Percentiles rank a stretch among this genome's conserved stretches.
Evolutionary conservation across 805 yeast genomes (phyloP).

Genomic region (Clavispora phyllophila): DNA sequence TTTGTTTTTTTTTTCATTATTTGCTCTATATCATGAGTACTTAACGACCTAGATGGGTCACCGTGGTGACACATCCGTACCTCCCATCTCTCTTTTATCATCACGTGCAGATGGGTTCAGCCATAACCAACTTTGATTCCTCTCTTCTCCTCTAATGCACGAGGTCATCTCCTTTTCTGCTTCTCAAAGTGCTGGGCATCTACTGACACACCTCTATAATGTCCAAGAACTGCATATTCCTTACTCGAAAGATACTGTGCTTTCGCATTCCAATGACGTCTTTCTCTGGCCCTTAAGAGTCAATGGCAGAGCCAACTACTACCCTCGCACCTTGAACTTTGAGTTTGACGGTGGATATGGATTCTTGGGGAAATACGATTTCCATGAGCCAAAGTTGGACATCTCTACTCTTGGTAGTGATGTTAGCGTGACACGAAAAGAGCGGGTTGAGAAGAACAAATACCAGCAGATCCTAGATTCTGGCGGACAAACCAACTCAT

Average conservation of each 20-base stretch:
- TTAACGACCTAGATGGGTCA: no score
- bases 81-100: background rate
- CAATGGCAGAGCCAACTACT: conserved; percentile 41
- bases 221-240: conserved; percentile 66
- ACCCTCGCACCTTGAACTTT: conserved; percentile 82
- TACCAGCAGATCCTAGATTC: conserved; percentile 64
- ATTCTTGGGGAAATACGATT: conserved; percentile 52
- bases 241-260: conserved; percentile 38
- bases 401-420: conserved; percentile 1
- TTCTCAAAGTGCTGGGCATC: conserved; percentile 70
- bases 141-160: conserved; percentile 7
- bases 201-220: conserved; percentile 78
- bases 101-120: background rate
- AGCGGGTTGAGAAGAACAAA: conserved; percentile 41
- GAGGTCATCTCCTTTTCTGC: conserved; percentile 71
- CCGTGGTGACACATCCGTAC: background rate
- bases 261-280: conserved; percentile 44
- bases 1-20: no score
- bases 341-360: conserved; percentile 79
- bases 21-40: no score
- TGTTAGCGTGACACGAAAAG: background rate
- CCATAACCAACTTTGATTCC: background rate
- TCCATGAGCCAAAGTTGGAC: conserved; percentile 21
- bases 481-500: conserved; percentile 23
- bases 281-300: conserved; percentile 19